phyloP scores from a whole-genome alignment of 306 rosid genomes.

The Sesbania bispinosa region DNA sequence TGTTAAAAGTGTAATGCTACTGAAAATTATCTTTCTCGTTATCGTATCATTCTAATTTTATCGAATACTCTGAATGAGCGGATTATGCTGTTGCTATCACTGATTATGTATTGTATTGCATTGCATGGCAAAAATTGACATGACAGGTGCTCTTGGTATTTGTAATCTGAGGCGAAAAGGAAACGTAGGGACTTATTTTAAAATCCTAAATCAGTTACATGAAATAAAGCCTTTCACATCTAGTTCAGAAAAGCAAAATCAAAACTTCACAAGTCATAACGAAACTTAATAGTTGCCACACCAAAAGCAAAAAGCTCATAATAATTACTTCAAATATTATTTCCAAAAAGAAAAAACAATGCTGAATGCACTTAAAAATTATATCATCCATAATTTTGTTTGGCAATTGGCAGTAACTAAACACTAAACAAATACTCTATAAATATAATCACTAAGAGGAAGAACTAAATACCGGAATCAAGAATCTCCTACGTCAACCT shows the following conservation, averaged over 20 bases:
- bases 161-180: background rate
- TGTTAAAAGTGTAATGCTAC: background rate
- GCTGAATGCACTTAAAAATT: background rate
- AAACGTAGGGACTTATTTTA: background rate
- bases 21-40: background rate
- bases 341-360: background rate
- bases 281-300: background rate
- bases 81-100: background rate
- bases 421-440: background rate
- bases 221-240: background rate
- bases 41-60: background rate
- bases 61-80: background rate
- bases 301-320: background rate
- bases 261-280: background rate
- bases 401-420: background rate
- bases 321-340: constrained; percentile 10
- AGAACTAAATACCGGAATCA: constrained; percentile 16
- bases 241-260: background rate
- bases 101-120: background rate
- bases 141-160: background rate
- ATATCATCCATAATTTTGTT: constrained; percentile 5
- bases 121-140: background rate
- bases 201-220: background rate
- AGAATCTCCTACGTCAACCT: constrained; percentile 15
- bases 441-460: background rate